Conservation (phyloP, 331 rosid species). For the Rosa hybrid region DNA sequence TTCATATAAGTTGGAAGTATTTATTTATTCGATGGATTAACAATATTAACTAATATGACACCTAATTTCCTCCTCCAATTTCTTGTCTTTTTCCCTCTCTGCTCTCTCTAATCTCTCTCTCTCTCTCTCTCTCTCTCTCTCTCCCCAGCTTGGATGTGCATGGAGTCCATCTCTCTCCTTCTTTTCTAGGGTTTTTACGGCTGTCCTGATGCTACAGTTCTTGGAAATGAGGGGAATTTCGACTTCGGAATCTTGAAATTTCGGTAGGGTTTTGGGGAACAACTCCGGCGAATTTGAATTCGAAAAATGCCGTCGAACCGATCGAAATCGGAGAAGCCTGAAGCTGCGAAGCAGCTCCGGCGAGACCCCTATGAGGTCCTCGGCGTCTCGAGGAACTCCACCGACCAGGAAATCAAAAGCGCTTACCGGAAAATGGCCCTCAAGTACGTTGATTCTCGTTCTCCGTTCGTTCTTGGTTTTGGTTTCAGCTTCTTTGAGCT, state of each 20-base stretch:
- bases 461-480: background rate
- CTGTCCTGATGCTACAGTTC: slow-evolving; percentile 18
- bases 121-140: slow-evolving; percentile 11
- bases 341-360: slow-evolving; percentile 66
- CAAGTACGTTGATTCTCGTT: slow-evolving; percentile 52
- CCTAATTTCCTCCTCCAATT: slow-evolving; percentile 49
- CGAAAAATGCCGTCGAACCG: slow-evolving; percentile 67
- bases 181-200: slow-evolving; percentile 21
- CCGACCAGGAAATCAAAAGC: slow-evolving; percentile 93
- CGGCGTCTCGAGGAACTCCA: slow-evolving; percentile 74
- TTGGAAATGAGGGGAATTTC: slow-evolving; percentile 15
- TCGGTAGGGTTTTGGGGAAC: slow-evolving; percentile 54
- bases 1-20: background rate
- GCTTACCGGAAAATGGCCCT: slow-evolving; percentile 97
- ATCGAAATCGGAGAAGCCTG: slow-evolving; percentile 84
- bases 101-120: slow-evolving; percentile 11
- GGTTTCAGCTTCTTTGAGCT: background rate
- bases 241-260: slow-evolving; percentile 24
- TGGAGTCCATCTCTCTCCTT: slow-evolving; percentile 44
- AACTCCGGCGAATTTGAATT: slow-evolving; percentile 14
- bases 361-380: slow-evolving; percentile 97
- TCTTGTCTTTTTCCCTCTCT: slow-evolving; percentile 26
- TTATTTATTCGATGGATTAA: background rate
- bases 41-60: slow-evolving; percentile 22
- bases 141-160: slow-evolving; percentile 51